phyloP scores from a whole-genome alignment of 164 flowering plant genomes.

The Dillenia suffruticosa region DNA sequence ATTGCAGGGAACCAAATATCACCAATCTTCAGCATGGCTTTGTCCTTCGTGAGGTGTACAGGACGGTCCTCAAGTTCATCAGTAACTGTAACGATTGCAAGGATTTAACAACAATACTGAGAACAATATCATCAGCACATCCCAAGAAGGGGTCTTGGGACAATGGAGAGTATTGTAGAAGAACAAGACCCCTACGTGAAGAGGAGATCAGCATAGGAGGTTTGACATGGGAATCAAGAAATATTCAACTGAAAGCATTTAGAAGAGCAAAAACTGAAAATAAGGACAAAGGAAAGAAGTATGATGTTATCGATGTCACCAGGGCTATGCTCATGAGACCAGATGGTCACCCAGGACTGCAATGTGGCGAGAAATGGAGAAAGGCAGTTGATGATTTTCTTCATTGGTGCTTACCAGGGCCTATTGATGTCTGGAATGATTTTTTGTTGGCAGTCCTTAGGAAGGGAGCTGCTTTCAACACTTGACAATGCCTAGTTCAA shows the following conservation, averaged over 20 bases:
- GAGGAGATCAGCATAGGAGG: neutral
- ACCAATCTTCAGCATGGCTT: conserved; percentile 11
- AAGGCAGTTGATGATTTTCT: conserved; percentile 39
- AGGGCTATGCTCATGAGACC: conserved; percentile 32
- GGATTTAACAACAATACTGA: too few relatives aligned
- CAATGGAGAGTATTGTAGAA: neutral
- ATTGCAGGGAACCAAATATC: conserved; percentile 27
- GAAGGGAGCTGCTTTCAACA: neutral
- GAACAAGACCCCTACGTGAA: neutral
- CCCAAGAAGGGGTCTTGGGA: neutral
- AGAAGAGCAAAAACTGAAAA: conserved; percentile 13
- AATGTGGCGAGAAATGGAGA: conserved; percentile 24
- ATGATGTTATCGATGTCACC: conserved; percentile 27
- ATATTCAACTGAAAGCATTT: conserved; percentile 36
- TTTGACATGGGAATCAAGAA: neutral
- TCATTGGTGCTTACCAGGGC: conserved; percentile 61
- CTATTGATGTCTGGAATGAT: conserved; percentile 53
- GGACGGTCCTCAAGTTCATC: neutral
- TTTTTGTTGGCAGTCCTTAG: conserved; percentile 29
- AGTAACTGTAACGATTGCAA: too few relatives aligned
- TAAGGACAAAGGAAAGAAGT: conserved; percentile 17
- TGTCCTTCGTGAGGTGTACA: conserved; percentile 21
- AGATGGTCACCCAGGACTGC: conserved; percentile 50
- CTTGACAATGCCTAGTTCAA: too few relatives aligned
- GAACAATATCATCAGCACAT: too few relatives aligned